Evolutionary conservation across 148 eudicot species (phyloP), one percentile per base, ranked within the genome.

Genomic region (Arbutus unedo): DNA sequence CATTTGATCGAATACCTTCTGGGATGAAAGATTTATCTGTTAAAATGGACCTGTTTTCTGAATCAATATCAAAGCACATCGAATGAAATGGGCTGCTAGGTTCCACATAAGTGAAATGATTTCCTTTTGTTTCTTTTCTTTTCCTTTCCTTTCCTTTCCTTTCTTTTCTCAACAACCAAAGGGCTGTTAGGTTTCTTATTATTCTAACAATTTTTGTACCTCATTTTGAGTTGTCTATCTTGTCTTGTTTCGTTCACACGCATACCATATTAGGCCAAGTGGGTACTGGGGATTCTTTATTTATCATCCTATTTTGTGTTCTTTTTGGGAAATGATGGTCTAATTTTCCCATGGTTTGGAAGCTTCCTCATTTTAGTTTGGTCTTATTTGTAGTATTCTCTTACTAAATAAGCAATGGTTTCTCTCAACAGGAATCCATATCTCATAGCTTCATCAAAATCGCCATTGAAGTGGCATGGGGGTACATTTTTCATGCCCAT

Each of bases 401-500:
- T 83, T 31, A 66, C 60, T 47, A 48, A 48, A 44, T 54, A 77
- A 19, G 53, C 21, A 74, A 41, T 59, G 48, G 57, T 73, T 47
- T 81, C 51, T 19, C 53, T 80, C 57, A 75, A 67, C 85, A 83
- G 84, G 81, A 86, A 19, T 77, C 74, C 57, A 72, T 75, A 56
- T 84, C 83, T 41, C 76, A 47, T 31, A 74, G 68, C 74, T 79
- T 43, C 19, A 71, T 74, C 76, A 85, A 64, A 74, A 14, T 57
- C 14, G 50, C 45, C 47, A 68, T 83, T 79, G 74, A 77, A 76
- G 83, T 84, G 83, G 91, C 85, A 96, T 96, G 99, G 99, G 99
- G 85, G 68, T 90, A 84, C 75, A 89, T 23, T 87, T 87, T 82
- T 89, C 97, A 77, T 94, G 95, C 81, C 99, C 97, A 19, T 80